Conservation (phyloP, 805 yeast genomes). For the Yamadazyma sp. region DNA sequence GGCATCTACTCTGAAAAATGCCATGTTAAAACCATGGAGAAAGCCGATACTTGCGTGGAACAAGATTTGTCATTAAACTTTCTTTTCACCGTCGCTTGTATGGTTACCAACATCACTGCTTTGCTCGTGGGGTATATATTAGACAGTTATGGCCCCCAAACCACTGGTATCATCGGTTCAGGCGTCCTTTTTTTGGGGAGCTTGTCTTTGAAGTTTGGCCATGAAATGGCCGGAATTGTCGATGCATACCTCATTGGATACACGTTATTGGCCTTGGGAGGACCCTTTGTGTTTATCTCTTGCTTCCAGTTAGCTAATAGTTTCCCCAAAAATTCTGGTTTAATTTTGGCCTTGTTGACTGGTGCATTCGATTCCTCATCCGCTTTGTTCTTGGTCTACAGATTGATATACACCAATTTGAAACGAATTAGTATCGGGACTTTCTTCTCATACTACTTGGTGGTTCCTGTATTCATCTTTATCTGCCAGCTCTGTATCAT, state of each 20-base stretch:
- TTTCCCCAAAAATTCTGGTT: conserved; percentile 80
- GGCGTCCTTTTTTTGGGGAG: conserved; percentile 58
- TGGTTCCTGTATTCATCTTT: conserved; percentile 77
- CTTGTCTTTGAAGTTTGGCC: conserved; percentile 42
- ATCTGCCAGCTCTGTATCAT: conserved; percentile 72
- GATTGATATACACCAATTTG: conserved; percentile 56
- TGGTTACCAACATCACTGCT: conserved; percentile 80
- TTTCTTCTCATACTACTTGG: conserved; percentile 66
- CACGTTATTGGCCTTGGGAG: conserved; percentile 77
- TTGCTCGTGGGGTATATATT: conserved; percentile 77
- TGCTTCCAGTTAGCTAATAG: conserved; percentile 85
- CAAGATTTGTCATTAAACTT: conserved; percentile 82
- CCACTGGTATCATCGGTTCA: conserved; percentile 76
- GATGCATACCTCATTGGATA: conserved; percentile 80
- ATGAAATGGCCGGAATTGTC: conserved; percentile 20
- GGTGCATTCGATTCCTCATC: conserved; percentile 95
- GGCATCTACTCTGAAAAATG: conserved; percentile 74
- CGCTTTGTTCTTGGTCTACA: conserved; percentile 77
- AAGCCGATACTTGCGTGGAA: conserved; percentile 49
- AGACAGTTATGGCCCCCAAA: conserved; percentile 78
- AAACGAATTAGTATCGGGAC: conserved; percentile 43
- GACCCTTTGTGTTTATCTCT: conserved; percentile 90
- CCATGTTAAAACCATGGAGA: conserved; percentile 18
- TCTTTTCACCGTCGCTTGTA: conserved; percentile 85
- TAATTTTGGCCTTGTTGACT: conserved; percentile 75